phyloP scores from a whole-genome alignment of 2,329 filamentous ascomycete genomes.

The Lasiodiplodia sp. region DNA sequence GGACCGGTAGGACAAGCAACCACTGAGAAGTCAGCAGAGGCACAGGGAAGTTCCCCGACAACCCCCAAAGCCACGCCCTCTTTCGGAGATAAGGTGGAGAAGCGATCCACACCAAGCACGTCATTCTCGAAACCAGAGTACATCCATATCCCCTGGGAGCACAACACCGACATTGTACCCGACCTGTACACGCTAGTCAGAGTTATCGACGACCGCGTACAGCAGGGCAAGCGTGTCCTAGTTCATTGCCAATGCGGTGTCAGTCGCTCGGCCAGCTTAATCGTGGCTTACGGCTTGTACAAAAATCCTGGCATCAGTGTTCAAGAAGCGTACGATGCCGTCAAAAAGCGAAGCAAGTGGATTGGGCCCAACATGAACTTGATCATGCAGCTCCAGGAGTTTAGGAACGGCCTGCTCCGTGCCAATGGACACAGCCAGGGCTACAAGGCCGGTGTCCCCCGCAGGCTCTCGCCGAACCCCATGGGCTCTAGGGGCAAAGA shows the following conservation, averaged over 20 bases:
- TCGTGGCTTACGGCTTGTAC: constrained; percentile 85
- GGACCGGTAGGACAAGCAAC: constrained; percentile 30
- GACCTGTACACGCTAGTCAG: constrained; percentile 80
- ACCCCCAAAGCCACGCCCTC: constrained; percentile 61
- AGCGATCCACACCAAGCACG: constrained; percentile 31
- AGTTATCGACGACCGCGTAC: constrained; percentile 74
- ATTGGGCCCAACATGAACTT: constrained; percentile 92
- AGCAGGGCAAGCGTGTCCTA: constrained; percentile 78
- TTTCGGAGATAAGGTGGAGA: constrained; percentile 33
- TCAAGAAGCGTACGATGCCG: constrained; percentile 82
- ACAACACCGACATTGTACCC: constrained; percentile 83
- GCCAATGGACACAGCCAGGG: constrained; percentile 44
- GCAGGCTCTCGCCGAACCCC: constrained; percentile 34
- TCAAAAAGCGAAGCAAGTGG: constrained; percentile 83
- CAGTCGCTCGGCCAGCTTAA: constrained; percentile 82
- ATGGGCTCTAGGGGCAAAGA: constrained; percentile 41
- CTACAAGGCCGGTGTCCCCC: constrained; percentile 37
- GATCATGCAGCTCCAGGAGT: constrained; percentile 88
- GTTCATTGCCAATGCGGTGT: constrained; percentile 88
- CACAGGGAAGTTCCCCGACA: constrained; percentile 51
- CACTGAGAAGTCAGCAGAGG: constrained; percentile 29
- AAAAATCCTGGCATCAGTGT: constrained; percentile 78
- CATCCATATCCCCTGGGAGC: constrained; percentile 86
- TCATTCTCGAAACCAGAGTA: constrained; percentile 70
- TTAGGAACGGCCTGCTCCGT: constrained; percentile 60